Percentiles rank a stretch among this genome's conserved stretches.
Evolutionary conservation across 2,329 filamentous ascomycete genomes (phyloP).

Genomic region (Pestalotiopsis sp.): DNA sequence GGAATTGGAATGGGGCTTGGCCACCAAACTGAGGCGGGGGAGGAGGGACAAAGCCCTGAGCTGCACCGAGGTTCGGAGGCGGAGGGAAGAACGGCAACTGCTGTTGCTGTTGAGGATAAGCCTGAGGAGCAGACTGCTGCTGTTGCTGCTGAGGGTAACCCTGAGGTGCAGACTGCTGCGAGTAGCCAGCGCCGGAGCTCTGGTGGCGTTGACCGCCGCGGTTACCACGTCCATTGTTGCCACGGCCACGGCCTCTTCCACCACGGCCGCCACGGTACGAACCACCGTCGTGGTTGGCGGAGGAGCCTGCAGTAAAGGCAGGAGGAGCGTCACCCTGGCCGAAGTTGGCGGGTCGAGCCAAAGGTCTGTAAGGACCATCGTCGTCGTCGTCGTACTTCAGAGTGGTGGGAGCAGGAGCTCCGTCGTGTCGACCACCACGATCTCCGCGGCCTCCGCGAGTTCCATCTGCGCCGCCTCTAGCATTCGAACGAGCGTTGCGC

Average conservation of each 20-base stretch:
- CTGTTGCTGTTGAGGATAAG: slow-evolving; percentile 23
- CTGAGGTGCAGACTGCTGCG: slow-evolving; percentile 34
- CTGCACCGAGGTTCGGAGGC: slow-evolving; percentile 37
- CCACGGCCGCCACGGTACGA: slow-evolving; percentile 41
- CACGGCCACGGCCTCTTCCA: slow-evolving; percentile 41
- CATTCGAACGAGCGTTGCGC: slow-evolving; percentile 45
- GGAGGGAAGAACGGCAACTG: slow-evolving; percentile 26
- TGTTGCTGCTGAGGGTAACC: slow-evolving; percentile 37
- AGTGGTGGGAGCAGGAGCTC: slow-evolving; percentile 30
- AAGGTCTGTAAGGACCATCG: slow-evolving; percentile 67
- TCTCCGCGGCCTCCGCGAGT: slow-evolving; percentile 31
- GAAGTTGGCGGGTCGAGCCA: slow-evolving; percentile 67
- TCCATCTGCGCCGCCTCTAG: slow-evolving; percentile 34
- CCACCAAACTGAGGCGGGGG: slow-evolving; percentile 31
- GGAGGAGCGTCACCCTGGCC: slow-evolving; percentile 41
- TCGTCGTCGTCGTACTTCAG: slow-evolving; percentile 67
- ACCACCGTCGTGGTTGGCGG: slow-evolving; percentile 22
- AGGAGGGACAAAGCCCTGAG: slow-evolving; percentile 21
- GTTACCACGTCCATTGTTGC: slow-evolving; percentile 23
- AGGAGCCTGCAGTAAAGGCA: slow-evolving; percentile 37
- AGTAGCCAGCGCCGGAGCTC: slow-evolving; percentile 42
- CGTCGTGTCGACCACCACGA: slow-evolving; percentile 36
- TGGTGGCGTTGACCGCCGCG: slow-evolving; percentile 38
- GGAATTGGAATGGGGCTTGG: slow-evolving; percentile 42
- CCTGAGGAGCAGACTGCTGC: slow-evolving; percentile 8